Evolutionary conservation across 257 asterid species (phyloP), one percentile per base, ranked within the genome.

Genomic region (Rauvolfia tetraphylla): DNA sequence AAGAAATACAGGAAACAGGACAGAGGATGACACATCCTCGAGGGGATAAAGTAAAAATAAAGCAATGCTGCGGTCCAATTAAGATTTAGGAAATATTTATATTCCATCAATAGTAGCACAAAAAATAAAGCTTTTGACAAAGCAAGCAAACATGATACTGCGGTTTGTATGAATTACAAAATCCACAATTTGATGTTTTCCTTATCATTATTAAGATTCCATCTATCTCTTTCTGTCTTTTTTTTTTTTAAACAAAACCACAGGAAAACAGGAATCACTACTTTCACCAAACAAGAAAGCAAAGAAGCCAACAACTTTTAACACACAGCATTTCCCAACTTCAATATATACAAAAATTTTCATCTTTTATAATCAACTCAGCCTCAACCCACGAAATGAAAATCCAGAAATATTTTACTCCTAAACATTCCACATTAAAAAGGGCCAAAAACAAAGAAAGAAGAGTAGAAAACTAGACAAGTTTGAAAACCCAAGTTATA

Each of bases 401-500:
- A 31, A 36, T 15, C 48, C 33, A 38, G 3, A 4, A 36, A 11
- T 17, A 66, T 38, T 36, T 66, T 11, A 36, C 56, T 49, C 56
- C 20, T 7, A 33, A 65, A 65, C 38, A 34, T 1, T 66, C 48
- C 12, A 11, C 65, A 4, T 22, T 22, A 4, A 23, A 70, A 72
- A 31, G 1, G 27, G 25, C 7, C 10, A 46, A 72, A 17, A 31
- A 4, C 31, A 15, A 36, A 54, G n/a, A 11, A 54, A 17, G 36
- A n/a, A 3, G 23, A 33, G 58, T 34, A 20, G 58, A 73, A 14
- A 34, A 38, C 4, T 66, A 2, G 48, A 65, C 23, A 20, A 29
- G 13, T 18, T 41, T 14, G 6, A 66, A 66, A 66, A 42, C 1
- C 1, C 25, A 56, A 54, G 34, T 1, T 20, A 68, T 80, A 92